These are phyloP conservation scores for Corymbia maculata DNA, from an alignment of 345 rosid species.

Conservation along the genomic window DNA sequence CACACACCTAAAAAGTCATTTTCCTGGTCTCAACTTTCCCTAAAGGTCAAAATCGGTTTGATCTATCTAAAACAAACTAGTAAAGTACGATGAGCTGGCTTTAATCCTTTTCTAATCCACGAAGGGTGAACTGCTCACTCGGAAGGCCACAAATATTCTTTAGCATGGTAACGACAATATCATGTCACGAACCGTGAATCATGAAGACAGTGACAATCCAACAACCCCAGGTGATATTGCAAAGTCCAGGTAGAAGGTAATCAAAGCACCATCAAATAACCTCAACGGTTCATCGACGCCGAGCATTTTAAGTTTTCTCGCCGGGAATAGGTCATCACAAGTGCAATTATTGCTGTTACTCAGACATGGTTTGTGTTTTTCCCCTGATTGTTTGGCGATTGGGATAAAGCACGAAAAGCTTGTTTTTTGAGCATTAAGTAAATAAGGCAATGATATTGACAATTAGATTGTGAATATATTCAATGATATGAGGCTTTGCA, in stretches of 20 bases:
- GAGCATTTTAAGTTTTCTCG: neutral
- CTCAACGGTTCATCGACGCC: neutral
- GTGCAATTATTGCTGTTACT: neutral
- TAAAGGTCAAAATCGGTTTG: neutral
- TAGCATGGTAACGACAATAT: neutral
- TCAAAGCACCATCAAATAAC: neutral
- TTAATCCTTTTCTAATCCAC: neutral
- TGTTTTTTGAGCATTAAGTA: neutral
- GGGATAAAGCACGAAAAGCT: neutral
- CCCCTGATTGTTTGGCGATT: fast-evolving
- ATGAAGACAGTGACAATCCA: neutral
- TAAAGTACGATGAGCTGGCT: neutral
- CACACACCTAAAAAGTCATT: neutral
- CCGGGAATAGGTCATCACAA: neutral
- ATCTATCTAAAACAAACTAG: neutral
- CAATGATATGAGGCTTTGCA: neutral
- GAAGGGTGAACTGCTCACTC: neutral
- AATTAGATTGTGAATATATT: neutral
- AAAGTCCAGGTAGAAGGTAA: neutral
- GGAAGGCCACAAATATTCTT: neutral
- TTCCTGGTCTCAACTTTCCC: neutral
- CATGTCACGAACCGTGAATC: neutral
- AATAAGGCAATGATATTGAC: neutral
- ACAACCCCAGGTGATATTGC: neutral
- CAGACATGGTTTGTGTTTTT: neutral